Base-by-base conservation (phyloP, 805 yeast species). In the Ogataea zsoltii region DNA sequence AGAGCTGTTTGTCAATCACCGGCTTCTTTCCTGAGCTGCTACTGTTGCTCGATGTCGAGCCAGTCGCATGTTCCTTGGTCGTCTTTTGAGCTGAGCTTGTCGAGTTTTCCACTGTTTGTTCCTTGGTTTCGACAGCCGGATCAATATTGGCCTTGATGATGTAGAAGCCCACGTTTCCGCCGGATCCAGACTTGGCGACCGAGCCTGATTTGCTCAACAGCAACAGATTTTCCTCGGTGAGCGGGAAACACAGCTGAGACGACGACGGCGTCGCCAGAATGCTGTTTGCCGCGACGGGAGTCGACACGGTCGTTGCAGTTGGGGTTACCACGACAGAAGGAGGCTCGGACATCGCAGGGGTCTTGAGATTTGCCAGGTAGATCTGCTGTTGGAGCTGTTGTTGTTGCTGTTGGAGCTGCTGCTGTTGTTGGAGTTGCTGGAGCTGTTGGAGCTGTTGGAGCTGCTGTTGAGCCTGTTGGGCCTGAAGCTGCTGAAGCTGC, bases 1-100 rank as follows among this genome's bases (percentile, higher is more conserved):
- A 90, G 32, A 90, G 74, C 53, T 79, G 85, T 26, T 87, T 82
- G 34, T 63, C 64, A 15, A 51, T 48, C 15, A 44, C 40, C 4
- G 46, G 26, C 14, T 46, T 54, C 34, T 39, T 14, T 35, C 57
- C 60, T 35, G 47, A 45, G 13, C 49, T 53, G 33, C 33, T 30
- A n/a, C 36, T 23, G 23, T 25, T 42, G 36, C 29, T 42, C 37
- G 33, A 18, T 5, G 31, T 14, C 25, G 35, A n/a, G 45, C 23
- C 9, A 34, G 16, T 13, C 13, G 28, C 34, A 18, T 29, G 14
- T 7, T 25, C 40, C 16, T 37, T 40, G 35, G 21, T n/a, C 6
- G 36, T 17, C 17, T 33, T 40, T 17, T 40, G 37, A 3, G 28
- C 31, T 5, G 28, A 15, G n/a, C 31, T 17, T 18, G 39, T 33